Base-by-base conservation (phyloP, 2,329 filamentous ascomycete genomes). In the Colletotrichum sp. region DNA sequence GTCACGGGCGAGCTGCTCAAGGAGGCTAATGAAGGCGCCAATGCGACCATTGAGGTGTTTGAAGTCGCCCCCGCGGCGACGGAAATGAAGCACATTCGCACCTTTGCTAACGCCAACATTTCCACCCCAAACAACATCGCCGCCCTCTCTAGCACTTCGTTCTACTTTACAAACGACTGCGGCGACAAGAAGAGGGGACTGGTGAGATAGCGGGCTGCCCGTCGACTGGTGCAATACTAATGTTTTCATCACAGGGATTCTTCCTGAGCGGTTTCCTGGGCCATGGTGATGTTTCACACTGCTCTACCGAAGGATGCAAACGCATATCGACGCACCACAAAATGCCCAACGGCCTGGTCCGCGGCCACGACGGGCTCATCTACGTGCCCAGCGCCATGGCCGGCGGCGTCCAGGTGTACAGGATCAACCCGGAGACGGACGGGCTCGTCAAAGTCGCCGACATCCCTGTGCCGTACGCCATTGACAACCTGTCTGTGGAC, bases 21-120 rank as follows among this genome's bases (percentile, higher is more conserved):
- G 95, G 65, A 92, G 87, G 64, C 86, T 84, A 61, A 97, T 82
- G 34, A 98, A 88, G 7, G 90, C 89, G 56, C 88, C 87, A 77
- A 97, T 86, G 1, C 90, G 88, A 28, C 86, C 83, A 2, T 84
- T 83, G 68, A 93, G 85, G 52, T 89, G 85, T 12, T 85, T 83
- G 78, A 80, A 68, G 66, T 78, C 13, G 76, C 74, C 0, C 64
- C 72, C 10, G 34, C 64, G 26, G 75, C 77, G 3, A 62, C 70
- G 15, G 73, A 66, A 28, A 67, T 82, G 76, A 72, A 76, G 32
- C 80, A 83, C 69, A 28, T 82, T 10, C 73, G 72, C 32, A 82
- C 79, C 2, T 78, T 79, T 38, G 77, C 68, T n/a, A 62, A 77
- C 21, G 66, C 71, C 4, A 58, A 72, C 21, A 79, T 82, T 32